Percentiles rank a stretch among this genome's conserved stretches.
Conservation (phyloP, 179 eudicot genomes). For the Sideroxylon spinosum region DNA sequence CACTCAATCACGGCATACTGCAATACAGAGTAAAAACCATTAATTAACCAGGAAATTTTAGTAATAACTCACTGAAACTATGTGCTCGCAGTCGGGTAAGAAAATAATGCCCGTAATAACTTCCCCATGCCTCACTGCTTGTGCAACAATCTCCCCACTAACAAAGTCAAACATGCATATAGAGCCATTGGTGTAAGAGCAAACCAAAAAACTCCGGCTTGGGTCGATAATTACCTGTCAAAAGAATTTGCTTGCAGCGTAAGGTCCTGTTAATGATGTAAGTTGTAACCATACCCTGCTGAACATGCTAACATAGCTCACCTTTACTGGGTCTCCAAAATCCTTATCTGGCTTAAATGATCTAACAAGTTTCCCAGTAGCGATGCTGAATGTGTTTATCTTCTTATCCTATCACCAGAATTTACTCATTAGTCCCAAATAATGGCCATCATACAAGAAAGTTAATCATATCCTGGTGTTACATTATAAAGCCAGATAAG, state of each 20-base stretch:
- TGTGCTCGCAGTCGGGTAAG: constrained; percentile 50
- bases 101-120: constrained; percentile 41
- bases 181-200: constrained; percentile 45
- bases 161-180: constrained; percentile 43
- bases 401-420: constrained; percentile 44
- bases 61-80: constrained; percentile 44
- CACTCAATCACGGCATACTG: background rate
- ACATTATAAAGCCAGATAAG: background rate
- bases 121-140: constrained; percentile 49
- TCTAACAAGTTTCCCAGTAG: constrained; percentile 37
- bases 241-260: constrained; percentile 14
- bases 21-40: background rate
- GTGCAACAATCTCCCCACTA: constrained; percentile 49
- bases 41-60: background rate
- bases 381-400: constrained; percentile 33
- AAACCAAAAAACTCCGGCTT: constrained; percentile 52
- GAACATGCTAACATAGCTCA: constrained; percentile 16
- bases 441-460: constrained; percentile 1
- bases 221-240: constrained; percentile 44
- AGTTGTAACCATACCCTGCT: constrained; percentile 11
- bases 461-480: background rate
- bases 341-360: constrained; percentile 39
- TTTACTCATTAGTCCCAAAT: constrained; percentile 19
- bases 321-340: constrained; percentile 48
- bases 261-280: constrained; percentile 5